Base-by-base conservation (phyloP, 345 rosid species). In the Acer negundo region DNA sequence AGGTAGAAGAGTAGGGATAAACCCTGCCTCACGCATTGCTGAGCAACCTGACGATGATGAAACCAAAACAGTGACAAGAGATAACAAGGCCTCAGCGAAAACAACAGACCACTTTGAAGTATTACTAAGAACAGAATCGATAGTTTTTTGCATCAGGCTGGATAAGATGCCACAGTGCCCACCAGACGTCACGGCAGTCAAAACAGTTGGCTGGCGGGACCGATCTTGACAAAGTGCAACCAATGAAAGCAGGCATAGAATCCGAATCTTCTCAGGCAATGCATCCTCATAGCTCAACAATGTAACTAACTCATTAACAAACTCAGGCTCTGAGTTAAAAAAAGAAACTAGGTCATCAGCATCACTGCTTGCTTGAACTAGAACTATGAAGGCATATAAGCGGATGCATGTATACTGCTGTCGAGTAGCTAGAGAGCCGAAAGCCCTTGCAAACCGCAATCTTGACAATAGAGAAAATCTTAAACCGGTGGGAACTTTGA, bases 171-270 rank as follows among this genome's bases (percentile, higher is more conserved):
- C 97, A 73, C 94, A 93, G 84, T 90, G 90, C 73, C 95, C 97
- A 42, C 97, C 97, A 80, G 98, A 91, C 75, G 98, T 90, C 61
- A 95, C 95, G 75, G 98, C 91, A 78, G 93, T 89, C 81, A 95
- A 86, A n/a, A 92, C 95, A 76, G 90, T 74, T 20, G 93, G 86
- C 77, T 91, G 97, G 74, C 94, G 98, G 56, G 97, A 86, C 49
- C 98, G 93, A 82, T 95, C 99, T 81, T 95, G 97, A 78, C 97
- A 92, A 73, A 93, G 89, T 26, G 97, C 96, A 78, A 91, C 99
- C 88, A 95, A 82, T 75, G 98, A 87, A 76, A 85, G 91, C 84
- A 95, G 75, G 82, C 96, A 93, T 3, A 90, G 75, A 71, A 91
- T 87, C 66, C 93, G 85, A 79, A 95, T 89, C 80, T 95, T 95